Base-by-base conservation (phyloP, 495 filamentous ascomycete species). In the Penicillium ochrochloron region DNA sequence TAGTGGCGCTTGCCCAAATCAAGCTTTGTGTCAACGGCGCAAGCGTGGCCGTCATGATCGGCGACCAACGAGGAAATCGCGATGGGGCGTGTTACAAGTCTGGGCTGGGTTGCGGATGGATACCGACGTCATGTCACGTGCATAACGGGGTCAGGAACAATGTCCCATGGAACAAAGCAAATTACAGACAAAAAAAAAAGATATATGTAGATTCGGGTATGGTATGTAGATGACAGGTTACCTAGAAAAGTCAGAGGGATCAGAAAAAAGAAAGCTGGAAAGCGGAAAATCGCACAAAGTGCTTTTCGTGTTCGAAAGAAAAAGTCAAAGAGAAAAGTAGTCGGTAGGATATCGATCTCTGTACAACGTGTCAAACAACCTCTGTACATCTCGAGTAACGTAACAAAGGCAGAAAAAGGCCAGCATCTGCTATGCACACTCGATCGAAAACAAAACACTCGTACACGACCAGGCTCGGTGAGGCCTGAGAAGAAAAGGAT, bases 91-190 rank as follows among this genome's bases (percentile, higher is more conserved):
- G 25, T 27, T 27, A 27, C 25, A 27, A 8, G 37, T 4, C 23
- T 41, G 15, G 15, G 2, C 15, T 6, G 3, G 41, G 14, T 4
- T 57, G 11, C 33, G 14, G n/a, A 27, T 34, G 44, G 50, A 41
- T 39, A 63, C 64, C 51, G 48, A 65, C 64, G 67, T 72, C 66
- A 72, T 67, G 15, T 65, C 68, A 70, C 65, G 68, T 70, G 68
- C 9, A 23, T 33, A 15, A 21, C 25, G 5, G 25, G 9, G 5
- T 19, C 15, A 37, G 21, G 21, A 21, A 31, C 60, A 57, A 41
- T 60, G 37, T 65, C 35, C 62, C 62, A 64, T 50, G 44, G 44
- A n/a, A 5, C 14, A 54, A 15, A 66, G 25, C 25, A 62, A 41
- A 12, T 10, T 29, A 23, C n/a, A 48, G 10, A 34, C 14, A 25